Conservation (phyloP, 129 eudicot genomes). For the Heracleum sosnowskyi region DNA sequence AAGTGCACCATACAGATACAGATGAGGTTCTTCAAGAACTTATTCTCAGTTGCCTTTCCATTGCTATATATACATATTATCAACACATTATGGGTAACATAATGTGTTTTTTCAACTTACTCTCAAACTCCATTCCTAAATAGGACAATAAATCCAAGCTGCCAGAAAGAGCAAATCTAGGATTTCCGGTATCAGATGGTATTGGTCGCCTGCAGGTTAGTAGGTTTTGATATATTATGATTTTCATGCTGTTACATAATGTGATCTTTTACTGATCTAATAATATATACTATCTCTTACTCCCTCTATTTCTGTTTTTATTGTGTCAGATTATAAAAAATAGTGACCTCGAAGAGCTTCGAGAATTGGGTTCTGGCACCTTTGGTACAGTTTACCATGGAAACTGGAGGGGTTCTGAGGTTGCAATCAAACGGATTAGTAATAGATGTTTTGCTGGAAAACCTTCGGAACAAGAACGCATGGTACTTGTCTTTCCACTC, state of each 20-base stretch:
- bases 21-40: conserved; percentile 39
- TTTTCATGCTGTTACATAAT: not conserved
- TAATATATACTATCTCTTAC: not conserved
- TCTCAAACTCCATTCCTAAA: not conserved
- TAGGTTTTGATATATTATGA: conserved; percentile 5
- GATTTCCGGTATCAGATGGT: conserved; percentile 68
- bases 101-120: not conserved
- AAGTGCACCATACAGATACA: conserved; percentile 28
- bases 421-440: conserved; percentile 83
- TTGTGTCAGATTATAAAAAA: conserved; percentile 62
- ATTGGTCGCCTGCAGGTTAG: conserved; percentile 81
- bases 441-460: conserved; percentile 90
- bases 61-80: not conserved
- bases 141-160: conserved; percentile 51
- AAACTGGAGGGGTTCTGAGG: conserved; percentile 96
- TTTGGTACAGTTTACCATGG: conserved; percentile 96
- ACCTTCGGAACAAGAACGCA: conserved; percentile 84
- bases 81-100: too few relatives aligned
- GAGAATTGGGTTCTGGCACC: conserved; percentile 93
- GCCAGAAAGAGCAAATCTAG: conserved; percentile 58
- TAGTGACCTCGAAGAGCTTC: conserved; percentile 86
- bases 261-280: not conserved
- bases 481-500: conserved; percentile 37
- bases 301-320: not conserved
- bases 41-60: conserved; percentile 6